Conservation (phyloP, 352 stramenopile genomes). For the Peronospora farinosa region DNA sequence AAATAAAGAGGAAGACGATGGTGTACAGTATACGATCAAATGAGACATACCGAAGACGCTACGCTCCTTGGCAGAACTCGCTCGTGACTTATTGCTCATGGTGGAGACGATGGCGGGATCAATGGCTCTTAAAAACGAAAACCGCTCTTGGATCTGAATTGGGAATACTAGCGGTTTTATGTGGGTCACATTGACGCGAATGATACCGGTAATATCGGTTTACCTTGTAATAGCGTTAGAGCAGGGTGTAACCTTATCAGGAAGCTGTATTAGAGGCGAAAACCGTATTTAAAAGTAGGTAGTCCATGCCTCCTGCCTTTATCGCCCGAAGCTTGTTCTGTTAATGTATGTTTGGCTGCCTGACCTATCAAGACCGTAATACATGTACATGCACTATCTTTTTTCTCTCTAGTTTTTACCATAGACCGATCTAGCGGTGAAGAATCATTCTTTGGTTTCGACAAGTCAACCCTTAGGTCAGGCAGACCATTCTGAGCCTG, state of each 20-base stretch:
- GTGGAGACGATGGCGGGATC: conserved; percentile 9
- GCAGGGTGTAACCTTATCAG: too few relatives aligned
- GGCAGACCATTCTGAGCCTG: conserved; percentile 67
- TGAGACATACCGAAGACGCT: conserved; percentile 73
- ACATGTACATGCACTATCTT: too few relatives aligned
- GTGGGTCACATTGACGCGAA: not conserved
- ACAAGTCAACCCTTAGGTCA: conserved; percentile 37
- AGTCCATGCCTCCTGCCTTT: too few relatives aligned
- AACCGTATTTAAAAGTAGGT: too few relatives aligned
- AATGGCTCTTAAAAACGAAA: conserved; percentile 8
- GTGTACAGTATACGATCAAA: not conserved
- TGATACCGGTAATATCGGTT: too few relatives aligned
- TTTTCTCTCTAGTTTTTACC: too few relatives aligned
- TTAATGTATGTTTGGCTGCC: too few relatives aligned
- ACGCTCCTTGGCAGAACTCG: conserved; percentile 70
- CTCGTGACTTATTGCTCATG: conserved; percentile 48
- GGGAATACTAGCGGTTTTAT: not conserved
- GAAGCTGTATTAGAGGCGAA: too few relatives aligned
- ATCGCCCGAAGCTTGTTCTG: too few relatives aligned
- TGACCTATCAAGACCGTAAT: too few relatives aligned
- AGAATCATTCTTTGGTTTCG: conserved; percentile 1
- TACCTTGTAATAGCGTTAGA: too few relatives aligned
- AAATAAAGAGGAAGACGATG: conserved; percentile 9
- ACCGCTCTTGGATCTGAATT: not conserved
- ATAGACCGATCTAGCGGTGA: too few relatives aligned